Percentiles rank a stretch among this genome's conserved stretches.
phyloP scores from a whole-genome alignment of 495 filamentous ascomycete genomes.

The Aspergillus kassunensis region DNA sequence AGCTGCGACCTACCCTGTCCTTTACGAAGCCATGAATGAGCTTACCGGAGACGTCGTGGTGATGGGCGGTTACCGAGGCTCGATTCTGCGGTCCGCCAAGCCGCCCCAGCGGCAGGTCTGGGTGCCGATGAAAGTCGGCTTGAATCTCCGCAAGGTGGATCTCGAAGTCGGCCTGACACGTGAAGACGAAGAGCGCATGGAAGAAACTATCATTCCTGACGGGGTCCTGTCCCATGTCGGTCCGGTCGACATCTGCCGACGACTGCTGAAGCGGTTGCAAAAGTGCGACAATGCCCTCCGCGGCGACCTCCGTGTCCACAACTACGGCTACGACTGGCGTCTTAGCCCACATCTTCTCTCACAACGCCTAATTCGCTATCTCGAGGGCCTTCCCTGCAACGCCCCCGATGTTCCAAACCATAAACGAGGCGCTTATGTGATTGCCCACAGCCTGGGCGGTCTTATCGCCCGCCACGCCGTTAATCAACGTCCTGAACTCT shows the following conservation, averaged over 20 bases:
- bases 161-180: constrained; percentile 79
- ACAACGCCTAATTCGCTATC: constrained; percentile 60
- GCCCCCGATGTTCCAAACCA: constrained; percentile 40
- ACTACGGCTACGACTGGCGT: constrained; percentile 97
- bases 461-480: constrained; percentile 87
- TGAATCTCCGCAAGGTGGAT: constrained; percentile 90
- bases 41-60: constrained; percentile 84
- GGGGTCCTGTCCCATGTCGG: constrained; percentile 90
- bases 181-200: constrained; percentile 84
- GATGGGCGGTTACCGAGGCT: constrained; percentile 88
- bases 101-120: constrained; percentile 79
- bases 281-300: constrained; percentile 66
- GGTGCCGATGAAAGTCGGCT: constrained; percentile 90
- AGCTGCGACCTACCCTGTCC: constrained; percentile 36
- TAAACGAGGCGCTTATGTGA: constrained; percentile 68
- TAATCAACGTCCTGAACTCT: constrained; percentile 82
- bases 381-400: constrained; percentile 76
- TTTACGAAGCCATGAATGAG: constrained; percentile 63
- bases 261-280: constrained; percentile 73
- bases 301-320: constrained; percentile 72
- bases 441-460: constrained; percentile 87
- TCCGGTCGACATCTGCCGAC: constrained; percentile 82
- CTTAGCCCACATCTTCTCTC: constrained; percentile 78
- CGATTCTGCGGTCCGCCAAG: constrained; percentile 78
- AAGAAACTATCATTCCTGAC: constrained; percentile 71